Conservation (phyloP, 2,329 filamentous ascomycete genomes). For the Sporothrix euskadiensis region DNA sequence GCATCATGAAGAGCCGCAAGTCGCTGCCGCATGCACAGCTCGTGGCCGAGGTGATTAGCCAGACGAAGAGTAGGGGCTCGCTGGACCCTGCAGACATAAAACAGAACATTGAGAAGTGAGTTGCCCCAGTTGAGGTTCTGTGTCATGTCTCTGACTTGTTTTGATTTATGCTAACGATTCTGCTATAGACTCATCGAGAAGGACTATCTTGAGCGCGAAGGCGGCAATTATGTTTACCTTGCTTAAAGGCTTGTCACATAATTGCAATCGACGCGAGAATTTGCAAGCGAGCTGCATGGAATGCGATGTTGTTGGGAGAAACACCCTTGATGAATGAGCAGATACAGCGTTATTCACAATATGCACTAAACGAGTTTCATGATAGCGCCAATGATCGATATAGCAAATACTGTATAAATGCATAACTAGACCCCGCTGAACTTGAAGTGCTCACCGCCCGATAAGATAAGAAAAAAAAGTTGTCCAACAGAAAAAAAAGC, state of each 20-base stretch:
- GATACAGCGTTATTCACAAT: not conserved
- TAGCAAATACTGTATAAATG: not conserved
- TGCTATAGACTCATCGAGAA: slow-evolving; percentile 78
- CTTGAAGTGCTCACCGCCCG: slow-evolving; percentile 25
- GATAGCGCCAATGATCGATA: not conserved
- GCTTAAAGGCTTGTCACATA: slow-evolving; percentile 47
- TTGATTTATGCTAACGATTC: not conserved
- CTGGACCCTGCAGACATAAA: slow-evolving; percentile 88
- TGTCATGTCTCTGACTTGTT: not conserved
- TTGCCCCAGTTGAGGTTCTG: slow-evolving; percentile 33
- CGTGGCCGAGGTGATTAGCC: slow-evolving; percentile 86
- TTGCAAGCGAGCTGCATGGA: not conserved
- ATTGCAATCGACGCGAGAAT: not conserved
- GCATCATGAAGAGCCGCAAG: slow-evolving; percentile 96
- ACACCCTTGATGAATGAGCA: not conserved
- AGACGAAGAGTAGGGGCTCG: slow-evolving; percentile 82
- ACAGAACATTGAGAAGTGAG: slow-evolving; percentile 91
- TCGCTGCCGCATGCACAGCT: slow-evolving; percentile 81
- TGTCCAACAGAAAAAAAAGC: slow-evolving; percentile 24
- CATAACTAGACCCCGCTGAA: not conserved
- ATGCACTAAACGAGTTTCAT: not conserved
- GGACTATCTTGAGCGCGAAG: slow-evolving; percentile 84
- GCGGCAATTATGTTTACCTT: slow-evolving; percentile 69
- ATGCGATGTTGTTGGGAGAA: not conserved
- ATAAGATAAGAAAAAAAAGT: slow-evolving; percentile 33